Conservation (phyloP, 805 yeast species). For the Cyberlindnera veronae region DNA sequence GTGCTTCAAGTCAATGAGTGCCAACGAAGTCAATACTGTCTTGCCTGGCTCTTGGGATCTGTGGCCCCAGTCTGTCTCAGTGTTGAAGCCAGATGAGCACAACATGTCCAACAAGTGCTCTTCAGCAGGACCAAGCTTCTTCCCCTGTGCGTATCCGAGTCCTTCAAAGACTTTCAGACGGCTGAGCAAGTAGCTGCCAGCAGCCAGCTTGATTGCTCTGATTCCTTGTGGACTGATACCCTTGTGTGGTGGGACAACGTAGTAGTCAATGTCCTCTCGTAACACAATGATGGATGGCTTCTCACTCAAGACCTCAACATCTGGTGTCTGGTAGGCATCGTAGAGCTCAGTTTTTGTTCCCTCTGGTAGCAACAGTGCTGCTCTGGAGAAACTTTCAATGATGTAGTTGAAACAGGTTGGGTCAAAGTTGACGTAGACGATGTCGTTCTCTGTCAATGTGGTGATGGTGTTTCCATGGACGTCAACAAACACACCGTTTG, state of each 20-base stretch:
- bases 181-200: constrained; percentile 60
- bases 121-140: constrained; percentile 80
- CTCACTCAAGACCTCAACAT: constrained; percentile 63
- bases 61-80: constrained; percentile 77
- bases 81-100: constrained; percentile 78
- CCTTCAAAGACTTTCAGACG: constrained; percentile 74
- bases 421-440: constrained; percentile 80
- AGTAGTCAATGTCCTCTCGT: constrained; percentile 91
- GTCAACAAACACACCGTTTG: constrained; percentile 86
- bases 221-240: constrained; percentile 57
- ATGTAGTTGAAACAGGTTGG: constrained; percentile 86
- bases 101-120: constrained; percentile 93
- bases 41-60: constrained; percentile 84
- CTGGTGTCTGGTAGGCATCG: constrained; percentile 39
- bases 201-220: constrained; percentile 64
- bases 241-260: constrained; percentile 74
- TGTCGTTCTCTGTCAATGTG: constrained; percentile 73
- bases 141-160: constrained; percentile 55
- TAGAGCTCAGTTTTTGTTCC: constrained; percentile 37
- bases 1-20: constrained; percentile 57
- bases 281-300: constrained; percentile 90
- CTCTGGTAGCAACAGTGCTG: constrained; percentile 54
- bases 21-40: constrained; percentile 82
- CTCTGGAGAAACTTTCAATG: constrained; percentile 63
- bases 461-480: constrained; percentile 72